These are phyloP conservation scores for Penicillium sp. DNA, from an alignment of 2,329 filamentous ascomycete species.

Conservation along the genomic window DNA sequence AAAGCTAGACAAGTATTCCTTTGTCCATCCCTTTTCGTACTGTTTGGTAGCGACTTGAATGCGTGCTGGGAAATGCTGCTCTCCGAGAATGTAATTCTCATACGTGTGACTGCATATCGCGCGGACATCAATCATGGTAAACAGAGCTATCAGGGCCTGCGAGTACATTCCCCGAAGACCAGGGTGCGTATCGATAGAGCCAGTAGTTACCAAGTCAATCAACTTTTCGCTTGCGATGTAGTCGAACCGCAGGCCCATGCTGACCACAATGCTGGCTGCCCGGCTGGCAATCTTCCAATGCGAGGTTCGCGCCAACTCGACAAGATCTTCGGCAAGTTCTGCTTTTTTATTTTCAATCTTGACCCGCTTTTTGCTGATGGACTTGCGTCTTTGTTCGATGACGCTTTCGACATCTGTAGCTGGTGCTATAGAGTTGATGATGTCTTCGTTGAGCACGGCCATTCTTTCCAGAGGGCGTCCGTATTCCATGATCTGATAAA, in stretches of 20 bases:
- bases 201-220: slow-evolving; percentile 75
- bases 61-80: slow-evolving; percentile 73
- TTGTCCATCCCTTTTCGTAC: slow-evolving; percentile 75
- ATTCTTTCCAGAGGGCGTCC: slow-evolving; percentile 82
- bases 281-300: slow-evolving; percentile 96
- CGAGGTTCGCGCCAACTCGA: slow-evolving; percentile 69
- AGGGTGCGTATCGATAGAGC: slow-evolving; percentile 86
- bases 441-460: slow-evolving; percentile 70
- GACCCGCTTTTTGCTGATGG: slow-evolving; percentile 69
- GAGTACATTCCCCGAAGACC: slow-evolving; percentile 77
- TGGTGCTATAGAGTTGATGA: slow-evolving; percentile 70
- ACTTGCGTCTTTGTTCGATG: slow-evolving; percentile 60
- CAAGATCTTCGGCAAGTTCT: slow-evolving; percentile 73
- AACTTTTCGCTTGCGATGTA: slow-evolving; percentile 76
- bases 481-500: slow-evolving; percentile 87
- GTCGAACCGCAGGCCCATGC: slow-evolving; percentile 87
- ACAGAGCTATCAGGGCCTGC: slow-evolving; percentile 72
- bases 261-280: slow-evolving; percentile 85
- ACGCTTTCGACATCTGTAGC: slow-evolving; percentile 57
- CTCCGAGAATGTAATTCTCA: slow-evolving; percentile 77
- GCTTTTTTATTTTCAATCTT: slow-evolving; percentile 82
- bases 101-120: slow-evolving; percentile 83
- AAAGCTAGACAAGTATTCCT: slow-evolving; percentile 73
- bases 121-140: slow-evolving; percentile 82
- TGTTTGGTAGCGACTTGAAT: slow-evolving; percentile 67